Percentiles rank a stretch among this genome's conserved stretches.
Conservation (phyloP, 192 early-diverging fungal genomes). For the Gamsiella multidivaricata region DNA sequence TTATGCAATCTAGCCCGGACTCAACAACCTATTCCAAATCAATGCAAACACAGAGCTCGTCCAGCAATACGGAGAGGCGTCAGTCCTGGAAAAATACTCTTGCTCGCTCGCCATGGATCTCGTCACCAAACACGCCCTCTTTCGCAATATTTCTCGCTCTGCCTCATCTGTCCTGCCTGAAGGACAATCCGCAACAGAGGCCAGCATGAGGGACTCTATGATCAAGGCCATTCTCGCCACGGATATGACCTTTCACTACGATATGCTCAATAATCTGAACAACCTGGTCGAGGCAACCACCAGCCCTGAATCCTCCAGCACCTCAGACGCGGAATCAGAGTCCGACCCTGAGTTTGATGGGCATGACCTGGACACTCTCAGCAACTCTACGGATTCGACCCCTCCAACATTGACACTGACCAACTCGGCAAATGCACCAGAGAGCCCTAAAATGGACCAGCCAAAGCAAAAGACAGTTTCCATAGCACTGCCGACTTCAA, state of each 20-base stretch:
- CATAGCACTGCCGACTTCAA: background rate
- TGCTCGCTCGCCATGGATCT: slow-evolving; percentile 81
- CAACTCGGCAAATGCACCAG: background rate
- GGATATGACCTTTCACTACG: slow-evolving; percentile 93
- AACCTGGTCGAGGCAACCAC: slow-evolving; percentile 51
- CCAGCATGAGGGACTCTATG: slow-evolving; percentile 59
- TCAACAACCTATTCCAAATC: slow-evolving; percentile 92
- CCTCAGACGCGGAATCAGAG: slow-evolving; percentile 24
- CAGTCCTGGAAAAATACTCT: slow-evolving; percentile 90
- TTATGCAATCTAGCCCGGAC: slow-evolving; percentile 85
- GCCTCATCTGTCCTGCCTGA: slow-evolving; percentile 53
- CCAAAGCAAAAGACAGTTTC: slow-evolving; percentile 3
- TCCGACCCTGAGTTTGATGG: slow-evolving; percentile 19
- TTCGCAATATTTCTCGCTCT: slow-evolving; percentile 65
- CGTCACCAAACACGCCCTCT: slow-evolving; percentile 77
- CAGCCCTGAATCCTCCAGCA: slow-evolving; percentile 31
- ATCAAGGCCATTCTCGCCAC: slow-evolving; percentile 86
- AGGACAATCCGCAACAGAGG: slow-evolving; percentile 62
- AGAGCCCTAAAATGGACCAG: background rate
- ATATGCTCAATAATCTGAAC: slow-evolving; percentile 62
- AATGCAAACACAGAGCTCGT: slow-evolving; percentile 85
- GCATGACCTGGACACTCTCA: background rate
- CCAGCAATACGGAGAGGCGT: slow-evolving; percentile 76
- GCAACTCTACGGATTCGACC: background rate
- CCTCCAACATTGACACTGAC: background rate